phyloP scores from a whole-genome alignment of 768 basidiomycete species.

The Fibroporia radiculosa region DNA sequence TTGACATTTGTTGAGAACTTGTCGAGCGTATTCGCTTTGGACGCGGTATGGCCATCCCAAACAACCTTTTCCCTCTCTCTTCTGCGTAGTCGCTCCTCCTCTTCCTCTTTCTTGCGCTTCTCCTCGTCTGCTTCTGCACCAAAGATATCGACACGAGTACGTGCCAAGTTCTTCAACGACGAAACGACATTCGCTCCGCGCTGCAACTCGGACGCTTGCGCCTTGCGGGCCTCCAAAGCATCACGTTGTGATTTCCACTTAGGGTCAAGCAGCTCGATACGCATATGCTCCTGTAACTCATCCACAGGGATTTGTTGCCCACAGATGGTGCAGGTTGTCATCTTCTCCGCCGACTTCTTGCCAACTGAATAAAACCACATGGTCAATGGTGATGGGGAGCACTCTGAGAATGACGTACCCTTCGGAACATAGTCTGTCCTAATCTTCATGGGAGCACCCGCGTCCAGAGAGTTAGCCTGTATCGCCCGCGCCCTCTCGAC shows the following conservation, averaged over 20 bases:
- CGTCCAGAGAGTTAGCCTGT: slow-evolving; percentile 68
- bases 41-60: slow-evolving; percentile 98
- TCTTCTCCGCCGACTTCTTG: slow-evolving; percentile 56
- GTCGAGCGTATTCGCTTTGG: slow-evolving; percentile 86
- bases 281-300: slow-evolving; percentile 95
- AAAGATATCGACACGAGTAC: slow-evolving; percentile 96
- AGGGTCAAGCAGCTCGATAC: slow-evolving; percentile 95
- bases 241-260: slow-evolving; percentile 97
- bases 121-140: slow-evolving; percentile 93
- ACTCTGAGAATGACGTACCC: slow-evolving; percentile 39
- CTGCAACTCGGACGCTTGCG: slow-evolving; percentile 80
- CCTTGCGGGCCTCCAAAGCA: slow-evolving; percentile 80
- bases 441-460: slow-evolving; percentile 85
- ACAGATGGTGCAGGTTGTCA: slow-evolving; percentile 88
- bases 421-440: slow-evolving; percentile 95
- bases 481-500: slow-evolving; percentile 73
- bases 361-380: slow-evolving; percentile 42
- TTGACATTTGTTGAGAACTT: slow-evolving; percentile 91
- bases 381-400: not conserved
- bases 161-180: slow-evolving; percentile 87
- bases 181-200: slow-evolving; percentile 91
- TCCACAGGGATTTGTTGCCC: slow-evolving; percentile 95
- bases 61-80: slow-evolving; percentile 92
- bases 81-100: slow-evolving; percentile 71
- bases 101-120: slow-evolving; percentile 77